Evolutionary conservation across 1,139 yeast species (phyloP).

Genomic region (Scheffersomyces illinoinensis): DNA sequence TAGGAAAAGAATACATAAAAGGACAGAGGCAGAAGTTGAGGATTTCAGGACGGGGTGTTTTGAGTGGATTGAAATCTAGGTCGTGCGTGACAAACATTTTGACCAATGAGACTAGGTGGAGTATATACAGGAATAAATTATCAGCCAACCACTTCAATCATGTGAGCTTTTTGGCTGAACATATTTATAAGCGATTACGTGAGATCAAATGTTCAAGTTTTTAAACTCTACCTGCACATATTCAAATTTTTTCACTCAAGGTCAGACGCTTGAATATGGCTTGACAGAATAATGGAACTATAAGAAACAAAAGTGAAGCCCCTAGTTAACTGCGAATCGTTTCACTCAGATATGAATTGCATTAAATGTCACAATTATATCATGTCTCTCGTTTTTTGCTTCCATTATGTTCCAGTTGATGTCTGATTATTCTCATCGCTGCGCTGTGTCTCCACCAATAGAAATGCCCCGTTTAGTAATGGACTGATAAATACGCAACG

Average conservation of each 20-base stretch:
- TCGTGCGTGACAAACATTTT: background rate
- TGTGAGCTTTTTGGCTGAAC: background rate
- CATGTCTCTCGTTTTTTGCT: background rate
- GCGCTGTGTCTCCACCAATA: constrained; percentile 9
- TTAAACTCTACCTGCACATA: background rate
- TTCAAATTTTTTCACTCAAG: background rate
- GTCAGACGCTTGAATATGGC: background rate
- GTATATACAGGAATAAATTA: background rate
- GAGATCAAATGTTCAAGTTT: background rate
- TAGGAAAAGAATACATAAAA: background rate
- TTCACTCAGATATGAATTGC: background rate
- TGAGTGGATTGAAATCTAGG: background rate
- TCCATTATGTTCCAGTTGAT: background rate
- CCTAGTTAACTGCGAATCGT: background rate
- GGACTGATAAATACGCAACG: background rate
- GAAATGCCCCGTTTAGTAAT: constrained; percentile 9
- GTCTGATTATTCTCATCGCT: background rate
- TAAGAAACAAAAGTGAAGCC: background rate
- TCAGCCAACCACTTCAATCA: background rate
- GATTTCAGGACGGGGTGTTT: background rate
- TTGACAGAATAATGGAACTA: background rate
- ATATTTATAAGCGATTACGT: background rate
- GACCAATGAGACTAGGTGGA: background rate
- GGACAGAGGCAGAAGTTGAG: background rate
- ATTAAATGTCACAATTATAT: too few species aligned